These are phyloP conservation scores for Suillus alpinus DNA, from an alignment of 768 basidiomycete species.

Conservation along the genomic window DNA sequence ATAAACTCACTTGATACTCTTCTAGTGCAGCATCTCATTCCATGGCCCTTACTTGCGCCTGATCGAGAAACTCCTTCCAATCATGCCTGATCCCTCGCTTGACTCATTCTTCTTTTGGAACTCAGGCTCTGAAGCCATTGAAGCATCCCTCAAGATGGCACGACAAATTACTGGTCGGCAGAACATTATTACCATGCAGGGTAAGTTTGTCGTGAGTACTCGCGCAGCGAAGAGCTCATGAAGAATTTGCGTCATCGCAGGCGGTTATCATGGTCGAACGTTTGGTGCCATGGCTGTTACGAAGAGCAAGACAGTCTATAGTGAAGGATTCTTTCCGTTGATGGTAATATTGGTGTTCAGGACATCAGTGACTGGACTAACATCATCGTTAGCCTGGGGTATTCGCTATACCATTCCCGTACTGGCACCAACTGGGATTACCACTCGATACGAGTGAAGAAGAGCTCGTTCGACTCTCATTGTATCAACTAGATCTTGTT, in stretches of 20 bases:
- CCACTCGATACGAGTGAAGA: constrained; percentile 52
- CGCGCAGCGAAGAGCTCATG: not conserved
- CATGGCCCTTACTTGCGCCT: constrained; percentile 84
- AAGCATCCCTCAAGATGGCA: constrained; percentile 87
- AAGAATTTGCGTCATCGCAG: constrained; percentile 26
- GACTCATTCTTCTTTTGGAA: constrained; percentile 98
- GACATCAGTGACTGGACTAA: not conserved
- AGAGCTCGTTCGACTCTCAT: constrained; percentile 57
- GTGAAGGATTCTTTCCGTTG: constrained; percentile 70
- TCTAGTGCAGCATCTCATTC: constrained; percentile 85
- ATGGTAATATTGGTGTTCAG: constrained; percentile 55
- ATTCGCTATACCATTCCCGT: constrained; percentile 81
- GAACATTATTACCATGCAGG: constrained; percentile 92
- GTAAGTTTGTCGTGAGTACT: constrained; percentile 28
- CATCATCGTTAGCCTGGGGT: constrained; percentile 67
- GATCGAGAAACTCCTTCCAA: constrained; percentile 78
- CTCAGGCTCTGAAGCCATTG: constrained; percentile 92
- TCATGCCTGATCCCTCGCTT: constrained; percentile 88
- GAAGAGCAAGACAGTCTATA: constrained; percentile 91
- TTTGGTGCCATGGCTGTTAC: constrained; percentile 93
- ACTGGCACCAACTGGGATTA: constrained; percentile 83
- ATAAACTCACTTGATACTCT: not conserved
- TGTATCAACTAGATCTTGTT: constrained; percentile 81
- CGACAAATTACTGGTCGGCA: constrained; percentile 74
- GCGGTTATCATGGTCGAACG: constrained; percentile 89